Evolutionary conservation across 805 yeast species (phyloP).

Genomic region (Cyberlindnera saturnus): DNA sequence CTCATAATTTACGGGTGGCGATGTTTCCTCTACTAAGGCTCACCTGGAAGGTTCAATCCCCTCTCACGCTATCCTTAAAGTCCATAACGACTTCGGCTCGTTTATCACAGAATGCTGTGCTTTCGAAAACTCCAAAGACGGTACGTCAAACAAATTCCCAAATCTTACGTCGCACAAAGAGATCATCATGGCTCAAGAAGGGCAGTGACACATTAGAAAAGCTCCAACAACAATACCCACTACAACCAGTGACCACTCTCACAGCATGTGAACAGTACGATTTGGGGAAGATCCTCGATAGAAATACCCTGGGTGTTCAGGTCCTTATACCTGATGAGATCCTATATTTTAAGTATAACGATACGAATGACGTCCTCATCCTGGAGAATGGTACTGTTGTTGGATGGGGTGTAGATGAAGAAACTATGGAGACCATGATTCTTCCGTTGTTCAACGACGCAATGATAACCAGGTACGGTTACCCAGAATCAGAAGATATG

Average conservation of each 20-base stretch:
- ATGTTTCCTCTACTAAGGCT: too few species aligned
- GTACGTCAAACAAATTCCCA: slow-evolving; percentile 8
- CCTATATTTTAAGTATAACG: slow-evolving; percentile 41
- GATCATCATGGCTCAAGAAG: slow-evolving; percentile 2
- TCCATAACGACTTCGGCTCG: not conserved
- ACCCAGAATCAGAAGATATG: slow-evolving; percentile 77
- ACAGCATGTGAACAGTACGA: slow-evolving; percentile 72
- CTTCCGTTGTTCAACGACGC: slow-evolving; percentile 48
- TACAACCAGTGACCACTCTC: slow-evolving; percentile 54
- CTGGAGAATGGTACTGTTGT: slow-evolving; percentile 75
- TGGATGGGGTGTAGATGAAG: slow-evolving; percentile 76
- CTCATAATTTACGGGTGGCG: too few species aligned
- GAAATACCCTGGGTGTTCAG: slow-evolving; percentile 27
- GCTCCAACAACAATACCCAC: slow-evolving; percentile 3
- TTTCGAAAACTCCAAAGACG: slow-evolving; percentile 4
- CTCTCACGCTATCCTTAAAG: too few species aligned
- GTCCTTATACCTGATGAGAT: slow-evolving; percentile 64
- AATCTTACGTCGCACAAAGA: slow-evolving; percentile 10
- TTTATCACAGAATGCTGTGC: not conserved
- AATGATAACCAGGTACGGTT: slow-evolving; percentile 39
- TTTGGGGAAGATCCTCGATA: slow-evolving; percentile 34
- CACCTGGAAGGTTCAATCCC: too few species aligned
- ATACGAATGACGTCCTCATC: slow-evolving; percentile 54
- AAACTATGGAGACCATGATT: slow-evolving; percentile 37
- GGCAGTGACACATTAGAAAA: slow-evolving; percentile 2